phyloP scores from a whole-genome alignment of 176 grass and related monocot species.

The Alloteropsis semialata region DNA sequence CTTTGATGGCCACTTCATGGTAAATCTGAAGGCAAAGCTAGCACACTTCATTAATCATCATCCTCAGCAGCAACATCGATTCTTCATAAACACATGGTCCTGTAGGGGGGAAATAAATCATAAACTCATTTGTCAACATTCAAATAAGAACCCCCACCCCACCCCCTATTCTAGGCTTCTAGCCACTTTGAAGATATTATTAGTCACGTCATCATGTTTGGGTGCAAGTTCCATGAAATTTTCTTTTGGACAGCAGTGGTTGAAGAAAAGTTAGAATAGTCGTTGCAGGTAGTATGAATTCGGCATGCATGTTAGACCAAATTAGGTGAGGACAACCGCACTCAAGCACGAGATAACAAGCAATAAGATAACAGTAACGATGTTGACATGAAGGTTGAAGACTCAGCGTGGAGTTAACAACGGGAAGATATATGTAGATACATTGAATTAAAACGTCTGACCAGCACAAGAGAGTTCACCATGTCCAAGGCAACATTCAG shows the following conservation, averaged over 20 bases:
- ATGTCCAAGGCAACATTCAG: neutral
- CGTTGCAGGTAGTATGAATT: neutral
- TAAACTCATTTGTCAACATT: neutral
- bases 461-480: neutral
- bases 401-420: neutral
- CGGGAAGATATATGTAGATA: neutral
- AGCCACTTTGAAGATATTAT: neutral
- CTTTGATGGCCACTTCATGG: neutral
- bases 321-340: neutral
- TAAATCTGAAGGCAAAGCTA: neutral
- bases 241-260: neutral
- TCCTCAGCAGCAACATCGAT: neutral
- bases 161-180: neutral
- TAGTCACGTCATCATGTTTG: neutral
- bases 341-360: neutral
- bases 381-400: neutral
- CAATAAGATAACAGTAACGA: neutral
- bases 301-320: neutral
- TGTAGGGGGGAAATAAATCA: no score
- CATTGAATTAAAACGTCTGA: conserved; percentile 8
- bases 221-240: neutral
- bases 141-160: neutral
- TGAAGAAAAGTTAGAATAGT: neutral
- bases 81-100: no score
- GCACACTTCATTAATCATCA: neutral